Base-by-base conservation (phyloP, 148 eudicot genomes). In the Camellia sinensis region DNA sequence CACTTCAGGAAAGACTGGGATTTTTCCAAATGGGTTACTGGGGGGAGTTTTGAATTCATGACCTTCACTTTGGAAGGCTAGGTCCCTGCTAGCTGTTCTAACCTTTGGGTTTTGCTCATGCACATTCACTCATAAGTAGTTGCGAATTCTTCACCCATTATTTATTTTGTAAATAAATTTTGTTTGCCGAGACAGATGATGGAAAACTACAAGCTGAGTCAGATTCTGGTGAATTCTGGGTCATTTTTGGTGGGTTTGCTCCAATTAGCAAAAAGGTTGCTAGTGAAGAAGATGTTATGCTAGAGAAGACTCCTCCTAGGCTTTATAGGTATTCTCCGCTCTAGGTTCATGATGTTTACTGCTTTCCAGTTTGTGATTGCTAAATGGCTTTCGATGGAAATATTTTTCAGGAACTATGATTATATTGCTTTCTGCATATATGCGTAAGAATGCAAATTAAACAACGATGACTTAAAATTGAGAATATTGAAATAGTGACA, bases 201-300 rank as follows among this genome's bases (percentile, higher is more conserved):
- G 99, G 99, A 40, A 97, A 94, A 63, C 90, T 97, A 78, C 95
- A 97, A 85, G 90, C 98, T 8, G 99, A 97, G 87, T 86, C 92
- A 43, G 98, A 97, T 85, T 97, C 99, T 82, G 99, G 99, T 85
- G 94, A 87, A 78, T 97, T 97, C 74, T 97, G 99, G 99, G 94
- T 97, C 73, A 92, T 90, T 15, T 97, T 97, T 86, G 99, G 99
- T 62, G 99, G 99, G 62, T 97, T 94, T 92, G 99, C 99, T 80
- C 99, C 99, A 78, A 94, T 97, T 86, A 90, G 92, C 75, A 94
- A 92, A 87, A 97, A 92, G 84, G 89, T 94, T 75, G 84, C 86
- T 50, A 83, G 85, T 87, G 99, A 97, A 72, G 99, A 97, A 88
- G 99, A 97, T 83, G 75, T 87, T 77, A 73, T 94, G 75, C 91